phyloP scores from a whole-genome alignment of 805 yeast genomes.

The Lipomyces starkeyi region DNA sequence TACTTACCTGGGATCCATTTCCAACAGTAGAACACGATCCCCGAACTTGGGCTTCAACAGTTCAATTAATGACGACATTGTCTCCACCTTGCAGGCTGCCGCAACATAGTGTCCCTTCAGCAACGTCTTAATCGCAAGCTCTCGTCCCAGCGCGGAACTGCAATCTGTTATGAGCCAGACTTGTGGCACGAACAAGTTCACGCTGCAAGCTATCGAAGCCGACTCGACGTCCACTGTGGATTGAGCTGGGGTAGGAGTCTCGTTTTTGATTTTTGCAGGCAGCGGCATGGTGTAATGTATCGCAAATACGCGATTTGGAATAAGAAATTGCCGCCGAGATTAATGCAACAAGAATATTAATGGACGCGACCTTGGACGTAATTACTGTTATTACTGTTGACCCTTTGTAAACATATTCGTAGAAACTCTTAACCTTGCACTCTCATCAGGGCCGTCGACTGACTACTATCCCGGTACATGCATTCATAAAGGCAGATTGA shows the following conservation, averaged over 20 bases:
- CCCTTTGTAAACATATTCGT: not conserved
- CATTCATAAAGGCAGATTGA: too few relatives aligned
- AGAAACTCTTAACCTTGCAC: not conserved
- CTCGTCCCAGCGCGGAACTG: conserved; percentile 31
- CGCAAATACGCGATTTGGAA: not conserved
- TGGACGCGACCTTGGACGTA: not conserved
- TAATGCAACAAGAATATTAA: not conserved
- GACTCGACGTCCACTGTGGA: not conserved
- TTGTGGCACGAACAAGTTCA: conserved; percentile 11
- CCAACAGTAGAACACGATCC: conserved; percentile 29
- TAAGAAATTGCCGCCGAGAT: not conserved
- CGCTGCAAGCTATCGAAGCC: not conserved
- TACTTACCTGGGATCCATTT: conserved; percentile 33
- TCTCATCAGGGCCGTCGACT: not conserved
- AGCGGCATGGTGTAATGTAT: not conserved
- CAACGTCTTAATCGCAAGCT: conserved; percentile 32
- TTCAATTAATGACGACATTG: not conserved
- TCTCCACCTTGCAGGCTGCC: conserved; percentile 25
- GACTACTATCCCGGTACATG: not conserved
- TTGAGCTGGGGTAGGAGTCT: not conserved
- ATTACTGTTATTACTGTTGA: too few relatives aligned
- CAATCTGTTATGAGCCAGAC: conserved; percentile 40
- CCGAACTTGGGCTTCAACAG: conserved; percentile 20
- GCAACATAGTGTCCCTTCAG: conserved; percentile 36
- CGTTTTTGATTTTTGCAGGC: not conserved